phyloP scores from a whole-genome alignment of 1,284 basidiomycete species.

The Dichomitus squalens region DNA sequence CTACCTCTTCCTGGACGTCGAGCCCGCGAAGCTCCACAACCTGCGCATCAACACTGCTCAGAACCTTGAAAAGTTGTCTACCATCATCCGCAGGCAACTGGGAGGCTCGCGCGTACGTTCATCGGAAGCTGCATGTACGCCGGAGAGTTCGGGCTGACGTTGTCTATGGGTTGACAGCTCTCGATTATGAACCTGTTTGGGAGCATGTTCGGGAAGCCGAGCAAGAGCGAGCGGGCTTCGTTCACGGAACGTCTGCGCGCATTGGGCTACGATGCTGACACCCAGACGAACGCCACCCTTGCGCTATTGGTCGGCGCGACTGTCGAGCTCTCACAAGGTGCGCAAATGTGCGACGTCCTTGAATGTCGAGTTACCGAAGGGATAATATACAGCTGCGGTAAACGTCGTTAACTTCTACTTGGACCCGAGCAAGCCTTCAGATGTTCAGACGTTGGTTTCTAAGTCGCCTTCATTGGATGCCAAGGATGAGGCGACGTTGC shows the following conservation, averaged over 20 bases:
- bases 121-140: constrained; percentile 32
- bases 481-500: constrained; percentile 41
- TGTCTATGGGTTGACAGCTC: constrained; percentile 36
- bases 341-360: constrained; percentile 17
- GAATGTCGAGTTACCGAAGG: neutral
- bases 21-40: constrained; percentile 56
- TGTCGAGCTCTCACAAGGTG: constrained; percentile 70
- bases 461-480: constrained; percentile 35
- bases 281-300: constrained; percentile 67
- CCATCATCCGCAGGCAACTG: constrained; percentile 50
- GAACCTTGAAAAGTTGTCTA: constrained; percentile 54
- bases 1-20: constrained; percentile 74
- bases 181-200: constrained; percentile 51
- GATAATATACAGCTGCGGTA: constrained; percentile 39
- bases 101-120: constrained; percentile 23
- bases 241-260: constrained; percentile 58
- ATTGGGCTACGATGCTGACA: constrained; percentile 56
- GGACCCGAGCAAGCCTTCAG: constrained; percentile 43
- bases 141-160: constrained; percentile 21
- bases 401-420: constrained; percentile 63
- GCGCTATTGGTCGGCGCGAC: constrained; percentile 71
- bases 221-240: constrained; percentile 49
- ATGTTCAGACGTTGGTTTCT: constrained; percentile 34
- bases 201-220: constrained; percentile 47
- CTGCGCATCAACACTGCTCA: constrained; percentile 51